Evolutionary conservation across 192 early-diverging fungal species (phyloP), one percentile per base, ranked within the genome.

Genomic region (Coemansia sp.): DNA sequence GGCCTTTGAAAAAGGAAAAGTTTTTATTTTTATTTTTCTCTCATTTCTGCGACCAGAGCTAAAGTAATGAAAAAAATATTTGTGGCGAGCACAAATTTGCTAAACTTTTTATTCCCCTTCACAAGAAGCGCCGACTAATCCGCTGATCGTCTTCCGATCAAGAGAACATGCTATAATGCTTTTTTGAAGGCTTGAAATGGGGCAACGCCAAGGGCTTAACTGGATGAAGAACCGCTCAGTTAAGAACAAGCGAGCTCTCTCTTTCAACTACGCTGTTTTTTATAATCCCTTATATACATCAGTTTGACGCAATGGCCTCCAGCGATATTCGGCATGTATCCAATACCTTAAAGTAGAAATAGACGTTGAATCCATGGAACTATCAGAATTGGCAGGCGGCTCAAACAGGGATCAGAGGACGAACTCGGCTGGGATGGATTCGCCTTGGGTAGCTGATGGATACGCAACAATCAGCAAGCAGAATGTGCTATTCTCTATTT

Each of bases 301-400:
- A 56, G 59, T 62, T 75, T 39, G 73, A 70, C 75, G 70, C 75
- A 40, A 77, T 72, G 75, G 63, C 63, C 50, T 45, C 75, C 50
- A 77, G 61, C 69, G 66, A 74, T 65, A 67, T 67, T 71, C 77
- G 77, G 77, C 72, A 79, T 69, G 77, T 79, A 74, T 71, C 63
- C 64, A 72, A 63, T 57, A 45, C 45, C 39, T 25, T 39, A 38
- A 59, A 38, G 16, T 5, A 53, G 5, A 49, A 7, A 44, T 12
- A 19, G 49, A 38, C 42, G 8, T 59, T 5, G 39, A 19, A 41
- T 13, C 57, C 10, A 22, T 25, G 25, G 37, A 61, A 11, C 55
- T 48, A 60, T 56, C 46, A 44, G 48, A 32, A n/a, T 39, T 48
- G 17, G 54, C 40, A 62, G 22, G 39, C 32, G 38, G 20, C 40